Conservation (phyloP, 106 monocot species). For the Allium fistulosum region DNA sequence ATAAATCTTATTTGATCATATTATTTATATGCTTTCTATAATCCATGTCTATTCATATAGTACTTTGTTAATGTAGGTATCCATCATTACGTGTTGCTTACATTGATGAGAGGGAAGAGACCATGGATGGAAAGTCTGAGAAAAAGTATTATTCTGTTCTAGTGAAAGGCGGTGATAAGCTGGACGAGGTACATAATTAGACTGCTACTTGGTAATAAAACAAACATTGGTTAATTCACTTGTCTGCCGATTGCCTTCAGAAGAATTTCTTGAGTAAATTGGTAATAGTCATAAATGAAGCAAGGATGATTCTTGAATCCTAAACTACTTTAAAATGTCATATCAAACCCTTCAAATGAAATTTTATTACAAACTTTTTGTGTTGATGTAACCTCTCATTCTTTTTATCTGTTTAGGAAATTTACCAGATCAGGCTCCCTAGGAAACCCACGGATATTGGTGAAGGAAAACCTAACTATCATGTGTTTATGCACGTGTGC, state of each 20-base stretch:
- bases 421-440: constrained; percentile 89
- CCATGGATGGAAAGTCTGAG: constrained; percentile 40
- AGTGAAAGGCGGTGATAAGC: constrained; percentile 87
- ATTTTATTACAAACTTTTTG: background rate
- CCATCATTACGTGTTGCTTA: constrained; percentile 86
- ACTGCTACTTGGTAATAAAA: background rate
- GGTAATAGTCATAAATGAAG: too few species aligned
- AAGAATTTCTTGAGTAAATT: background rate
- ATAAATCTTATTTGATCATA: background rate
- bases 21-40: background rate
- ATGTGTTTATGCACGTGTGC: background rate
- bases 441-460: constrained; percentile 81
- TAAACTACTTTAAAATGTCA: too few species aligned
- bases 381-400: background rate
- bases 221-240: background rate
- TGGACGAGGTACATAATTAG: constrained; percentile 65
- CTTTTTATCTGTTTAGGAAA: constrained; percentile 48
- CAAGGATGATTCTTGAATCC: too few species aligned
- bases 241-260: background rate
- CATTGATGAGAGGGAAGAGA: constrained; percentile 85
- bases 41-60: background rate
- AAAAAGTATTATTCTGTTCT: constrained; percentile 94
- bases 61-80: constrained; percentile 26
- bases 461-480: constrained; percentile 97
- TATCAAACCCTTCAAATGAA: too few species aligned